These are phyloP conservation scores for Penicillium goetzii DNA, from an alignment of 495 filamentous ascomycete genomes.

Conservation along the genomic window DNA sequence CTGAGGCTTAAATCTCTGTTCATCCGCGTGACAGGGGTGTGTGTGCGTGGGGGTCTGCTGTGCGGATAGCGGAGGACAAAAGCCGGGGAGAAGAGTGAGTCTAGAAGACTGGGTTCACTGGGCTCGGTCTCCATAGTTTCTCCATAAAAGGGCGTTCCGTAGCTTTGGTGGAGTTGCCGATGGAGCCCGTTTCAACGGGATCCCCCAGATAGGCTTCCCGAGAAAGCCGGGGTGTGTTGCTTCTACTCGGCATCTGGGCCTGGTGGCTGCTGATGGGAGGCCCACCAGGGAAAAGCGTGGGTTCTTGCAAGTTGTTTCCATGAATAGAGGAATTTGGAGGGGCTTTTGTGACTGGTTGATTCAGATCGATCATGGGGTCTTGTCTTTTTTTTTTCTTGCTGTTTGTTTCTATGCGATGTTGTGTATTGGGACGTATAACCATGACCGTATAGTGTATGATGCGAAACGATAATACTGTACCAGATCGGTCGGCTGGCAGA, in stretches of 20 bases:
- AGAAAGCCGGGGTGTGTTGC: constrained; percentile 12
- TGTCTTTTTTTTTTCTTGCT: constrained; percentile 14
- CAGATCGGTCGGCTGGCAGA: neutral
- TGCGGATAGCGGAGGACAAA: neutral
- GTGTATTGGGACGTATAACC: constrained; percentile 28
- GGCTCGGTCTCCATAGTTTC: neutral
- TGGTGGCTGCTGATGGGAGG: neutral
- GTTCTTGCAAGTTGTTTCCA: neutral
- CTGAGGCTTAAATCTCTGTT: constrained; percentile 25
- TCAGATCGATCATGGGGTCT: constrained; percentile 4
- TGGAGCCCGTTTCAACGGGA: constrained; percentile 16
- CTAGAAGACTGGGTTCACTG: constrained; percentile 13
- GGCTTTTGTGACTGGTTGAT: neutral
- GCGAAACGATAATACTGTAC: constrained; percentile 26
- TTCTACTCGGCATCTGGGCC: constrained; percentile 13
- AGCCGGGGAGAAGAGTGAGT: neutral
- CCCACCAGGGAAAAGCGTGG: neutral
- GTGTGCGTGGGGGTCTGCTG: neutral
- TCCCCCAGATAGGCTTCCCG: constrained; percentile 37
- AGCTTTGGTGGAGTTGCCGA: constrained; percentile 1
- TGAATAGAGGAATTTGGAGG: neutral
- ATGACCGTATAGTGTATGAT: constrained; percentile 30
- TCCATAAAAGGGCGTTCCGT: constrained; percentile 2
- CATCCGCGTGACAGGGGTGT: constrained; percentile 7
- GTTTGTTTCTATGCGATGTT: constrained; percentile 6